Conservation (phyloP, 169 alveolate genomes). For the Eimeria sp. region DNA sequence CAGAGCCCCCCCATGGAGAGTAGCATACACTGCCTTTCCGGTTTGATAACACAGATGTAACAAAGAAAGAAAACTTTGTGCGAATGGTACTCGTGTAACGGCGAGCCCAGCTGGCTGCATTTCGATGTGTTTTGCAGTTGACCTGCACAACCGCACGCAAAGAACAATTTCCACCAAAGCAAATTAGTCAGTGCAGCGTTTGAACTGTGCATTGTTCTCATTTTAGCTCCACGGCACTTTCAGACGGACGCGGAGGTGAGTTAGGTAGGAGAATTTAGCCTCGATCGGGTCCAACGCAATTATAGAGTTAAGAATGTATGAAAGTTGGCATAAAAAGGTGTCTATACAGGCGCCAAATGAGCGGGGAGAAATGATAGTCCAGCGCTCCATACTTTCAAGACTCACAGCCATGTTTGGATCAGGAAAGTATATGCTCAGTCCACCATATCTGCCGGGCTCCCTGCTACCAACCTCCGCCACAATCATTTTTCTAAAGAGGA, state of each 20-base stretch:
- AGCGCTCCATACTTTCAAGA: not conserved
- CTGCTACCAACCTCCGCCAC: conserved; percentile 75
- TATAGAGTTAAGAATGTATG: not conserved
- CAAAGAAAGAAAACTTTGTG: conserved; percentile 52
- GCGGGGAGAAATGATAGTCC: not conserved
- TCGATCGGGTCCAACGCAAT: not conserved
- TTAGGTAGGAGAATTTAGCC: not conserved
- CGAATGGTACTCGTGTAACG: conserved; percentile 50
- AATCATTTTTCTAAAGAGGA: conserved; percentile 52
- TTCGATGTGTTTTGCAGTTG: conserved; percentile 35
- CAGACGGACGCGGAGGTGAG: too few species aligned
- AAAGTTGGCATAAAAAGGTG: not conserved
- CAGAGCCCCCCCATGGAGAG: conserved; percentile 55
- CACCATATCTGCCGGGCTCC: conserved; percentile 80
- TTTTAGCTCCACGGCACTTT: not conserved
- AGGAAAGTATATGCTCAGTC: conserved; percentile 86
- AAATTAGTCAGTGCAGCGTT: not conserved
- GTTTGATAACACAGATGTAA: conserved; percentile 20
- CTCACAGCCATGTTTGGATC: conserved; percentile 83
- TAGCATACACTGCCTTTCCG: conserved; percentile 68
- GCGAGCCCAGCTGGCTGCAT: conserved; percentile 69
- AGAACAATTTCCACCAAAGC: not conserved
- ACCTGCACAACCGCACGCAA: conserved; percentile 15
- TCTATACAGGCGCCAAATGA: not conserved
- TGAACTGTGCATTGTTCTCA: too few species aligned